phyloP scores from a whole-genome alignment of 2,329 filamentous ascomycete species.

The Cordyceps fumosorosea region DNA sequence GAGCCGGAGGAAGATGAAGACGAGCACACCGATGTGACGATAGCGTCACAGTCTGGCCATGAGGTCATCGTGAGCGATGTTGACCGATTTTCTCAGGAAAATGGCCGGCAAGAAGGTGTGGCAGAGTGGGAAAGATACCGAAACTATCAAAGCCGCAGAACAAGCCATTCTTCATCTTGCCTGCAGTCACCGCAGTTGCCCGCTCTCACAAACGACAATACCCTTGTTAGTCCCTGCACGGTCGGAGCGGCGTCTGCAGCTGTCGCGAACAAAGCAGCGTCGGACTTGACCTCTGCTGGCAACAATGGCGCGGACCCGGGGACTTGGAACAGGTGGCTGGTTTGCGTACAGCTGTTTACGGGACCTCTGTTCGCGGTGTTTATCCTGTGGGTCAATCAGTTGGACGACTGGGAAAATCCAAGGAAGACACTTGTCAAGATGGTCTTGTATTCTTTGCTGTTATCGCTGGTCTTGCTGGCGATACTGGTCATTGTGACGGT shows the following conservation, averaged over 20 bases:
- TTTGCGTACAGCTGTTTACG: constrained; percentile 76
- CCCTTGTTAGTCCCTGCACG: constrained; percentile 8
- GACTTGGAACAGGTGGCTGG: constrained; percentile 87
- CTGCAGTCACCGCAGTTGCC: constrained; percentile 16
- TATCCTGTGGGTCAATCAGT: constrained; percentile 65
- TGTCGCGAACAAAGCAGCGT: constrained; percentile 21
- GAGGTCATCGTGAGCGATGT: neutral
- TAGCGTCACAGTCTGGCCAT: neutral
- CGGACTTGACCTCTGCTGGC: constrained; percentile 26
- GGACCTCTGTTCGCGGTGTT: constrained; percentile 77
- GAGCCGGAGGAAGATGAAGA: constrained; percentile 58
- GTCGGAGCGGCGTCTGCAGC: neutral
- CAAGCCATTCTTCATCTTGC: constrained; percentile 16
- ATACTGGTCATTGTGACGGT: constrained; percentile 64
- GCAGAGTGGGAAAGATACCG: constrained; percentile 56
- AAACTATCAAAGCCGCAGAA: constrained; percentile 27
- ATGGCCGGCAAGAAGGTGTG: constrained; percentile 24
- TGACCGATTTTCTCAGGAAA: neutral
- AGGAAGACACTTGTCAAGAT: constrained; percentile 47
- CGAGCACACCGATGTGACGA: constrained; percentile 17
- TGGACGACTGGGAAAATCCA: constrained; percentile 50
- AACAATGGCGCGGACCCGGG: constrained; percentile 35
- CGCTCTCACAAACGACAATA: constrained; percentile 19
- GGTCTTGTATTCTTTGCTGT: constrained; percentile 58
- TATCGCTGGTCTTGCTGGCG: constrained; percentile 60